Evolutionary conservation across 371 early-diverging fungal genomes (phyloP).

Genomic region (Mortierella sp.): DNA sequence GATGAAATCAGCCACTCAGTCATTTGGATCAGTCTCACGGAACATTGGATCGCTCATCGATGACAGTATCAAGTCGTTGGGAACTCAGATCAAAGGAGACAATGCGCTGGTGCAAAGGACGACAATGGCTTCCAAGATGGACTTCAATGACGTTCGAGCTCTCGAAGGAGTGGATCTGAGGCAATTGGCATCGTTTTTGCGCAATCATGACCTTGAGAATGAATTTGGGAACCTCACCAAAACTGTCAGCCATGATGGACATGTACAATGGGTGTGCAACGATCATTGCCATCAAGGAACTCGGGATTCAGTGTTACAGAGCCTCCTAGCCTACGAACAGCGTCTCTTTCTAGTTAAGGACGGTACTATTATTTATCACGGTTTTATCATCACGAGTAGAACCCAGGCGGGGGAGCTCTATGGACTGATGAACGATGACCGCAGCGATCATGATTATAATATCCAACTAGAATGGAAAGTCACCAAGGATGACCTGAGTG

Average conservation of each 20-base stretch:
- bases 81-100: slow-evolving; percentile 8
- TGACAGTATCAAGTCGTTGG: slow-evolving; percentile 11
- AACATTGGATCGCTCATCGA: slow-evolving; percentile 11
- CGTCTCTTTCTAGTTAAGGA: not conserved
- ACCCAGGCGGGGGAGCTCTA: slow-evolving; percentile 3
- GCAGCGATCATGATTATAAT: not conserved
- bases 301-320: not conserved
- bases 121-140: too few relatives aligned
- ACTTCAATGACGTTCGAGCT: slow-evolving; percentile 2
- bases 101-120: not conserved
- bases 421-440: not conserved
- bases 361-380: not conserved
- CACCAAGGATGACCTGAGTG: not conserved
- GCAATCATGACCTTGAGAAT: slow-evolving; percentile 10
- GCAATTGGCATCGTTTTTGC: not conserved
- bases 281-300: slow-evolving; percentile 8
- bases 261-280: slow-evolving; percentile 20
- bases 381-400: not conserved
- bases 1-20: slow-evolving; percentile 6
- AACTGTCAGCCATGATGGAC: slow-evolving; percentile 5
- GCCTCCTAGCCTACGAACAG: not conserved
- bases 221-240: slow-evolving; percentile 14
- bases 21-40: not conserved
- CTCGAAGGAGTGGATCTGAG: slow-evolving; percentile 22
- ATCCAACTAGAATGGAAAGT: not conserved